A percentile compares a stretch with the other conserved stretches of the same genome.
phyloP scores from a whole-genome alignment of 2,329 filamentous ascomycete species.

The Aspergillus quadricinctus region DNA sequence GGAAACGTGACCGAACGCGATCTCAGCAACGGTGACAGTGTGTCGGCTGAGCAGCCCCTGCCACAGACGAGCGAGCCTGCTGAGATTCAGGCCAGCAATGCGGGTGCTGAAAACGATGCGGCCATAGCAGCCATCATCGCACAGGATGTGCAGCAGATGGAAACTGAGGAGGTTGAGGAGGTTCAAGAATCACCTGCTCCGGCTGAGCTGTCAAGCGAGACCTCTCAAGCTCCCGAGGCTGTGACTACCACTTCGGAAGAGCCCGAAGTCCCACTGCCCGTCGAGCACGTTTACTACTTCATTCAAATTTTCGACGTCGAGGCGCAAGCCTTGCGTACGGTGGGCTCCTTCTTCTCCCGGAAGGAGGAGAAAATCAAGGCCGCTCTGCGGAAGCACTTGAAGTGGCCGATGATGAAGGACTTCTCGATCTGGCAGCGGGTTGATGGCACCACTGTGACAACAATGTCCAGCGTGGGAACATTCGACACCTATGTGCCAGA shows the following conservation, averaged over 20 bases:
- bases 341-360: conserved; percentile 41
- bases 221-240: conserved; percentile 10
- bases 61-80: background rate
- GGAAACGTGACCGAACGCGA: conserved; percentile 9
- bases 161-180: conserved; percentile 8
- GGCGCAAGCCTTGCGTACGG: conserved; percentile 38
- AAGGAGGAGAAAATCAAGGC: conserved; percentile 38
- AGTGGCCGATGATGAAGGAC: conserved; percentile 34
- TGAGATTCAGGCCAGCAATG: background rate
- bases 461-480: conserved; percentile 30
- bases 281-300: conserved; percentile 44
- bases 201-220: conserved; percentile 4
- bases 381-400: conserved; percentile 36
- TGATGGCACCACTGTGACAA: conserved; percentile 31
- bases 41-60: background rate
- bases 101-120: conserved; percentile 19
- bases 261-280: conserved; percentile 20
- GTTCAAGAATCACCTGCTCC: conserved; percentile 7
- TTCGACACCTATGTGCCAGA: conserved; percentile 35
- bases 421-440: conserved; percentile 44
- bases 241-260: conserved; percentile 8
- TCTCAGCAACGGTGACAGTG: background rate
- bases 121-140: conserved; percentile 28
- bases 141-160: conserved; percentile 23
- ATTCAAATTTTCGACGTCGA: conserved; percentile 52